A percentile compares a stretch with the other conserved stretches of the same genome.
phyloP scores from a whole-genome alignment of 352 stramenopile species.

The Phytophthora podocarpi region DNA sequence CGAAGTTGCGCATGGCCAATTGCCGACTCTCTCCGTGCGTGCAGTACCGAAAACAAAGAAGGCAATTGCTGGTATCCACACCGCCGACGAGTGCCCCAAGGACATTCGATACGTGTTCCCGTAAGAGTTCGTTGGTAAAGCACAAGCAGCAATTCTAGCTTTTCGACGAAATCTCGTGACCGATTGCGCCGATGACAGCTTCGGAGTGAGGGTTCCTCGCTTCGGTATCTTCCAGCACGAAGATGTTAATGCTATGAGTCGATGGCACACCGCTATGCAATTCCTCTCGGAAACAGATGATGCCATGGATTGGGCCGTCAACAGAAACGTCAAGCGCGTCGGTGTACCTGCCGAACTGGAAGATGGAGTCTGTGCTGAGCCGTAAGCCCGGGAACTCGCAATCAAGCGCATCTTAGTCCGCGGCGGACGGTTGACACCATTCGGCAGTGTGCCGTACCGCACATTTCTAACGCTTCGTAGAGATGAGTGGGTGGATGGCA shows the following conservation, averaged over 20 bases:
- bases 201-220: background rate
- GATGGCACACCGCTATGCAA: background rate
- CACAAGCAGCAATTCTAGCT: background rate
- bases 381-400: background rate
- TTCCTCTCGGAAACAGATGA: background rate
- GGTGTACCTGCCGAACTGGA: background rate
- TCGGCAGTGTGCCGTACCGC: background rate
- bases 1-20: background rate
- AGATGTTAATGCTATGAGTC: background rate
- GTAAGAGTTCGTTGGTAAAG: constrained; percentile 1
- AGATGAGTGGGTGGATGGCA: constrained; percentile 1
- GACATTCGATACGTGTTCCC: constrained; percentile 8
- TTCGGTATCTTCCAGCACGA: background rate
- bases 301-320: background rate
- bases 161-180: background rate
- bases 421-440: background rate
- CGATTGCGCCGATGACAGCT: background rate
- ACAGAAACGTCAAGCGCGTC: background rate
- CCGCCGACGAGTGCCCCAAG: background rate
- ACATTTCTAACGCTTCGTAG: background rate
- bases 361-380: background rate
- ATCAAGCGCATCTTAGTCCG: background rate
- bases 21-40: background rate
- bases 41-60: constrained; percentile 2
- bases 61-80: constrained; percentile 4